These are phyloP conservation scores for Diplodia sapinea DNA, from an alignment of 2,329 filamentous ascomycete species.

Conservation along the genomic window DNA sequence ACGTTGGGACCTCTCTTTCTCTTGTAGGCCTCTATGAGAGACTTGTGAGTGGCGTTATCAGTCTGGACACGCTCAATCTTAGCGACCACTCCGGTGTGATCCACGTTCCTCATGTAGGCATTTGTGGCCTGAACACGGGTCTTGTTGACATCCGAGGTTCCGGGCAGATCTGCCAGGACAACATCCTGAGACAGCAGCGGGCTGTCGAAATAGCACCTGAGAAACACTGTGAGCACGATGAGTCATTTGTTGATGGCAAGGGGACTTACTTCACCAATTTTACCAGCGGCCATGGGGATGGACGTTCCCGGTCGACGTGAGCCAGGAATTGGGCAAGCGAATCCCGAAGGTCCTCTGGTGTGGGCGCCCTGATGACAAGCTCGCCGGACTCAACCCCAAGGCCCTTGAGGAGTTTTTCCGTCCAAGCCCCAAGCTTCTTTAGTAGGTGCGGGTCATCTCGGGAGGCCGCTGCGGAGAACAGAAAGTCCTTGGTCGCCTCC, in stretches of 20 bases:
- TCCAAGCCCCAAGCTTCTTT: not conserved
- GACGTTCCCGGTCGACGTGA: not conserved
- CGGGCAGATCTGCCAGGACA: conserved; percentile 37
- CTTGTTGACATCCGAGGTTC: conserved; percentile 34
- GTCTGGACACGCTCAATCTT: conserved; percentile 35
- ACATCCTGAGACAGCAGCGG: conserved; percentile 32
- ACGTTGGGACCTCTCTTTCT: conserved; percentile 35
- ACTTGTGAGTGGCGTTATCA: conserved; percentile 31
- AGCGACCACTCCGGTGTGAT: conserved; percentile 36
- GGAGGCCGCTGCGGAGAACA: not conserved
- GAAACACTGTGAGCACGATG: not conserved
- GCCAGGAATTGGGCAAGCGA: not conserved
- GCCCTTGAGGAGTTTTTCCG: not conserved
- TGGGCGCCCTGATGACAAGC: not conserved
- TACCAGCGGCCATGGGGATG: conserved; percentile 39
- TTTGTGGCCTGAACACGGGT: conserved; percentile 33
- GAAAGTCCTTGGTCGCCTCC: not conserved
- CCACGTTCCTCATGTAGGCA: conserved; percentile 34
- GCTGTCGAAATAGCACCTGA: conserved; percentile 30
- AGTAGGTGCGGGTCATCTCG: not conserved
- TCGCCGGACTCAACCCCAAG: not conserved
- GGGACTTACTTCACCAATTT: conserved; percentile 32
- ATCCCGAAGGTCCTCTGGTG: not conserved
- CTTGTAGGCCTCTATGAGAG: conserved; percentile 34
- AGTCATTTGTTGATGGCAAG: not conserved